phyloP scores from a whole-genome alignment of 176 grass and related monocot species.

The Rhipidocladum racemiflorum region DNA sequence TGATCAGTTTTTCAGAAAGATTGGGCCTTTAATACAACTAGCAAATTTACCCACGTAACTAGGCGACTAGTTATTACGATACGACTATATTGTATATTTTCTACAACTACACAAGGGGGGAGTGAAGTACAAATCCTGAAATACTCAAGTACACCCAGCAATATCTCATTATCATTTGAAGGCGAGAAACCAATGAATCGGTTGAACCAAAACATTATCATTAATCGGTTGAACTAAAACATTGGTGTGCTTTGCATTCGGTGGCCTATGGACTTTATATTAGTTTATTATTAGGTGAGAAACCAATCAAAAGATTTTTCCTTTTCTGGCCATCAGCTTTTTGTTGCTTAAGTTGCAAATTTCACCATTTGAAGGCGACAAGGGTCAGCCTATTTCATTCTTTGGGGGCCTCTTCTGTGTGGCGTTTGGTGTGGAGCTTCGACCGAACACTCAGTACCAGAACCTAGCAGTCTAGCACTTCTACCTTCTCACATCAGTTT shows the following conservation, averaged over 20 bases:
- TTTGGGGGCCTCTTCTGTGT: not conserved
- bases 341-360: slow-evolving; percentile 14
- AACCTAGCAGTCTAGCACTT: not conserved
- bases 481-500: not conserved
- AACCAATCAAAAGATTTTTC: not conserved
- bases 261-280: not conserved
- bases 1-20: not conserved
- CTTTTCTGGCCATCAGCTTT: not conserved
- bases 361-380: not conserved
- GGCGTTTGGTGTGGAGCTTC: not conserved
- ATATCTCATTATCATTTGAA: not conserved
- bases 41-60: too few species aligned
- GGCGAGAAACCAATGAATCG: too few species aligned
- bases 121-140: not conserved
- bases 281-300: not conserved
- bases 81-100: too few species aligned
- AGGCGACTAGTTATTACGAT: too few species aligned
- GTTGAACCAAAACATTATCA: too few species aligned
- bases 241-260: not conserved
- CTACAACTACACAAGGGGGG: too few species aligned
- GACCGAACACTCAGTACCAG: not conserved
- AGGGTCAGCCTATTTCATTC: not conserved
- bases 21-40: too few species aligned
- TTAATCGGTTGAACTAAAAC: too few species aligned
- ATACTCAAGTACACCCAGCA: not conserved